Base-by-base conservation (phyloP, 2,329 filamentous ascomycete species). In the Hymenoscyphus fraxineus region DNA sequence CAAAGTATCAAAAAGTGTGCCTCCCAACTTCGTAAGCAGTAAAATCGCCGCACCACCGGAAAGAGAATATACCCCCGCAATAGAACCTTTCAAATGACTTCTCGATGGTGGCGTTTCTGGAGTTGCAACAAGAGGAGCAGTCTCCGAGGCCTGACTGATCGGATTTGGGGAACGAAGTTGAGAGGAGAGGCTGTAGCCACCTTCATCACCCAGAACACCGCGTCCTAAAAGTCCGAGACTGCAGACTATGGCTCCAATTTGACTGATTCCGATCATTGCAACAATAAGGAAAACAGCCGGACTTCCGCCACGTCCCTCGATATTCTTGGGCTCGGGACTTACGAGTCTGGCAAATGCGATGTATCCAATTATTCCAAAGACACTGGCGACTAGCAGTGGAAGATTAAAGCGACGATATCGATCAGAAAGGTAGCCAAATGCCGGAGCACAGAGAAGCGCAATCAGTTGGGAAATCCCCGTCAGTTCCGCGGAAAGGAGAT, bases 161-260 rank as follows among this genome's bases (percentile, higher is more conserved):
- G 61, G 16, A 32, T 60, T 41, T 56, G 55, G 51, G 58, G 27
- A 40, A 40, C 67, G 61, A 22, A 74, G 65, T 58, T 76, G 74
- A 1, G 70, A 71, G 6, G 73, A 74, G 7, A 74, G 65, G 41
- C 70, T 75, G 51, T 73, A 74, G 7, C 73, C 73, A 27, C 72
- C 71, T 66, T 78, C 78, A 64, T 79, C 79, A 70, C 77, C 77
- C 59, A 96, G 81, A 27, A 98, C 89, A 3, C 93, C 93, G 16
- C 87, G 87, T 44, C 92, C 92, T 2, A 99, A 83, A 0, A 95
- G 86, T 0, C 91, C 93, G n/a, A 99, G 83, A 68, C 92, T 96
- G 78, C 93, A 97, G 0, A 99, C 95, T 65, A 99, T 98, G 12
- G 93, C 90, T 1, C 94, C 95, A 67, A 99, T 98, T 77, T 99